Evolutionary conservation across 768 basidiomycete species (phyloP).

Genomic region (Tremella fuciformis): DNA sequence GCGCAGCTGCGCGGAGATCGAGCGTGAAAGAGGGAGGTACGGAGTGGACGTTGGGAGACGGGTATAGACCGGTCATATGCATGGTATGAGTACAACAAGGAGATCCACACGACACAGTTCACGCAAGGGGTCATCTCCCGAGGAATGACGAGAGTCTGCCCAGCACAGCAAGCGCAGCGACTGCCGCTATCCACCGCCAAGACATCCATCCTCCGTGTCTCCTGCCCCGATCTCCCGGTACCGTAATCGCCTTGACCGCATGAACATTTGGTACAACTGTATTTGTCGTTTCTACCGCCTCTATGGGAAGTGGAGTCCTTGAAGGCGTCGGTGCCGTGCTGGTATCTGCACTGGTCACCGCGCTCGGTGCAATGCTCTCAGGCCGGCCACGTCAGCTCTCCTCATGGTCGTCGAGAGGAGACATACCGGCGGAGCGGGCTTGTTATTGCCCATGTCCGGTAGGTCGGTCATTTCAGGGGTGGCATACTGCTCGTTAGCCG

Average conservation of each 20-base stretch:
- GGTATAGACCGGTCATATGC: slow-evolving; percentile 22
- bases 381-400: slow-evolving; percentile 8
- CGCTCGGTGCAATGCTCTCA: slow-evolving; percentile 6
- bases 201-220: slow-evolving; percentile 30
- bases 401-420: slow-evolving; percentile 14
- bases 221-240: too few relatives aligned
- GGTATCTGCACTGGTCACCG: neutral
- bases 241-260: neutral
- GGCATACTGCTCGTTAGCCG: slow-evolving; percentile 62
- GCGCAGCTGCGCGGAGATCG: slow-evolving; percentile 65
- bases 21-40: slow-evolving; percentile 77
- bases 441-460: slow-evolving; percentile 77
- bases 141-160: slow-evolving; percentile 34
- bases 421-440: slow-evolving; percentile 37
- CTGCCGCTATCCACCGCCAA: slow-evolving; percentile 45
- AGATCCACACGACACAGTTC: neutral
- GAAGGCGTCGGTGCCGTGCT: slow-evolving; percentile 1
- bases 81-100: neutral
- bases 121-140: neutral
- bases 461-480: slow-evolving; percentile 64
- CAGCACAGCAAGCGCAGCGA: slow-evolving; percentile 40
- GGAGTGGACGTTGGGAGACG: slow-evolving; percentile 58
- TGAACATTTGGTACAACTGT: neutral
- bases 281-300: neutral
- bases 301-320: slow-evolving; percentile 7